Base-by-base conservation (phyloP, 225 moss, liverwort and hornwort species). In the Polytrichum formosum region DNA sequence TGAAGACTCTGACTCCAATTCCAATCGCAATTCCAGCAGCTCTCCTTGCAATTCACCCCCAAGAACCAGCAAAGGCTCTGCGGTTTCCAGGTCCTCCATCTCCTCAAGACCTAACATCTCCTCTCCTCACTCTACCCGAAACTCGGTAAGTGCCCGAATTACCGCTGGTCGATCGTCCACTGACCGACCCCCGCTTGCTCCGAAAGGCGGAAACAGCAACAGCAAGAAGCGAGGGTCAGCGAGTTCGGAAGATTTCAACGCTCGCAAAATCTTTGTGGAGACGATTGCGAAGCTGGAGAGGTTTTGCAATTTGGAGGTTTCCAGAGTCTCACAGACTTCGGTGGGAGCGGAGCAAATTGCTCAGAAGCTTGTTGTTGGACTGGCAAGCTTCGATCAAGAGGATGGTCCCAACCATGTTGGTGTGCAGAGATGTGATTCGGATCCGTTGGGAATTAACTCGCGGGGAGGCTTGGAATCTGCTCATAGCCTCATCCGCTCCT, bases 231-330 rank as follows among this genome's bases (percentile, higher is more conserved):
- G 76, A 53, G 74, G 46, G 16, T 46, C 54, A 54, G 21, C 67
- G 70, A 53, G 73, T 76, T 19, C 69, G 1, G 58, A 67, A 0
- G 83, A 83, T 4, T 80, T 83, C 3, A 55, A 66, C 0, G 76
- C 82, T 0, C 80, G 83, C 9, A 73, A 23, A 61, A 73, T 33
- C 10, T 68, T 77, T 53, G 63, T 70, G 31, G 75, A 80, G 22
- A 73, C 82, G 6, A 77, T 86, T n/a, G 65, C 79, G 28, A 79
- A 73, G 6, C 64, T 82, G 8, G 80, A 86, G 70, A 86, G 75
- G 25, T 73, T 86, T 61, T 82, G 77, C 65, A 72, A 46, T 16
- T 46, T 7, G 46, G 46, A 46, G 46, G 46, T 10, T 46, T 46
- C 46, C 46, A 46, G 46, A 46, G 7, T 2, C 46, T 17, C 64